phyloP scores from a whole-genome alignment of 805 yeast species.

The Saccharomycopsis vini region DNA sequence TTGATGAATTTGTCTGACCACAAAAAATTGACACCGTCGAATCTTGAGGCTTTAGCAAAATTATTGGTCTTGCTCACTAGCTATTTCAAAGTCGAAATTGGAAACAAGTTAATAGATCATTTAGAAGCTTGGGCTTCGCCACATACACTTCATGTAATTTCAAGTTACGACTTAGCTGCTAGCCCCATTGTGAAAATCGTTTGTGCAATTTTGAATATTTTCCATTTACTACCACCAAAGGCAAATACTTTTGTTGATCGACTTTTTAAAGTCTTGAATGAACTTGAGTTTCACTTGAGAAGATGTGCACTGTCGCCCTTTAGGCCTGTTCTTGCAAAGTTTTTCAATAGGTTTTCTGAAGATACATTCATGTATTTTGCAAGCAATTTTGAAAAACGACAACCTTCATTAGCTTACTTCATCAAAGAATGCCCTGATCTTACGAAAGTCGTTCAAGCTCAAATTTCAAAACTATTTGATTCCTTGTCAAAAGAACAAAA shows the following conservation, averaged over 20 bases:
- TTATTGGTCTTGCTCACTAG: conserved; percentile 79
- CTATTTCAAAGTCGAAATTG: conserved; percentile 96
- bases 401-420: conserved; percentile 42
- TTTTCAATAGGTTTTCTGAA: conserved; percentile 70
- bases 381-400: conserved; percentile 53
- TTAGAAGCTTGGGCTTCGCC: conserved; percentile 94
- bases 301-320: conserved; percentile 84
- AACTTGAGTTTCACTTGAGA: conserved; percentile 73
- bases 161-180: conserved; percentile 68
- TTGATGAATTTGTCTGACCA: conserved; percentile 91
- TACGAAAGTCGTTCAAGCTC: conserved; percentile 46
- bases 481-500: conserved; percentile 41
- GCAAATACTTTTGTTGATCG: conserved; percentile 90
- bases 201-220: conserved; percentile 82
- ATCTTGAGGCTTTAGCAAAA: conserved; percentile 84
- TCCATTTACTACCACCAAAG: conserved; percentile 84
- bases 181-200: conserved; percentile 80
- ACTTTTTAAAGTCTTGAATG: conserved; percentile 62
- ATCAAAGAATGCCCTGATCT: conserved; percentile 43
- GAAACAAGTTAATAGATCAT: conserved; percentile 86
- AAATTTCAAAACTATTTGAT: conserved; percentile 40
- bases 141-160: conserved; percentile 58
- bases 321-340: conserved; percentile 80
- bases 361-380: conserved; percentile 66
- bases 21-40: conserved; percentile 77